Base-by-base conservation (phyloP, 768 basidiomycete genomes). In the Fomitopsis pulvina region DNA sequence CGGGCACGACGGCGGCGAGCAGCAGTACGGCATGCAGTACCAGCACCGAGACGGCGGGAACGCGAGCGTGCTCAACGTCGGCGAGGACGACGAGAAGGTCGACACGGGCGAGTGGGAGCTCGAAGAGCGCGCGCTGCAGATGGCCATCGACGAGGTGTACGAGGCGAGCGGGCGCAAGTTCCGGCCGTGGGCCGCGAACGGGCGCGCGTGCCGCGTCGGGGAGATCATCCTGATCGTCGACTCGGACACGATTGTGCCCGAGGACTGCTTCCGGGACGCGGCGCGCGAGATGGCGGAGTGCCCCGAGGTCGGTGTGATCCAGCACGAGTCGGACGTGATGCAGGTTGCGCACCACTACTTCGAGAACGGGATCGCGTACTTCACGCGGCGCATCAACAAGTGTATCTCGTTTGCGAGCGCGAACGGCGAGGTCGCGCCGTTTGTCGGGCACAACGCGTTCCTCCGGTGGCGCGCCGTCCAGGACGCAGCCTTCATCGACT, bases 41-140 rank as follows among this genome's bases (percentile, higher is more conserved):
- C 80, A 81, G 62, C 80, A 81, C 45, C 75, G 72, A 27, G 74
- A 77, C 25, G 77, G 85, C n/a, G 80, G 79, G 55, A 82, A 87
- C 56, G 69, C 72, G 61, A 60, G 58, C 25, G 57, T 68, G 12
- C 43, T 72, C 25, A 62, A 60, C 62, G 63, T 29, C 59, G 60
- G 21, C 38, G 56, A 24, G 29, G 57, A 28, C 51, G 30, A 25
- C 51, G 60, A 59, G 28, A 52, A 46, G 18, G 48, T 45, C 29
- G 58, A 54, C 40, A 53, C 52, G 42, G 57, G 49, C 47, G 61
- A 60, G 29, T 65, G 65, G n/a, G 65, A 69, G 40, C 56, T 74
- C 21, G 77, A 77, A 61, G 75, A 77, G 57, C 66, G 69, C 39
- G 78, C 78, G 43, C 65, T 80, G 2, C 68, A 71, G 53, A 56